Conservation (phyloP, 2,329 filamentous ascomycete genomes). For the Tolypocladium paradoxum region DNA sequence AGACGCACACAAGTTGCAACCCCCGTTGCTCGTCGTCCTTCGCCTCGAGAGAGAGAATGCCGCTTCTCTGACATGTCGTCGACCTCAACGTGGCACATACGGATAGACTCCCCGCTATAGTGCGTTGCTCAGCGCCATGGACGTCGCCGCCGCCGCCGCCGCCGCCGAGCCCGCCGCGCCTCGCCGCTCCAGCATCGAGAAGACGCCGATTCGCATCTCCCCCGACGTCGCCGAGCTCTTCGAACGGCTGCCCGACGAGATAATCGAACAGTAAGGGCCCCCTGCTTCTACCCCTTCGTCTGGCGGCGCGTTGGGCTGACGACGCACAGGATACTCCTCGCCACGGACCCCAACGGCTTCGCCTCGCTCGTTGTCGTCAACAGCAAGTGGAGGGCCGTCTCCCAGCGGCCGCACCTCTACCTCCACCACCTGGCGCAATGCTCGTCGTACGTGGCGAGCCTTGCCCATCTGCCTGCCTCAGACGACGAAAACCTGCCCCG, state of each 20-base stretch:
- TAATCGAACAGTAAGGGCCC: constrained; percentile 54
- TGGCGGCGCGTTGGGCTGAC: neutral
- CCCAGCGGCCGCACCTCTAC: constrained; percentile 54
- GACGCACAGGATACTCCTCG: constrained; percentile 43
- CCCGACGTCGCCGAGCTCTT: constrained; percentile 28
- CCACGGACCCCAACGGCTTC: constrained; percentile 51
- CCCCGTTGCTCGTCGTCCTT: neutral
- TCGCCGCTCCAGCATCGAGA: constrained; percentile 24
- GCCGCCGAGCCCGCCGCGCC: constrained; percentile 13
- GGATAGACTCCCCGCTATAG: neutral
- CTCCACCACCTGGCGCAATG: constrained; percentile 50
- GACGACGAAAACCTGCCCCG: constrained; percentile 41
- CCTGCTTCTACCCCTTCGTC: neutral
- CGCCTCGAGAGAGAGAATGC: neutral
- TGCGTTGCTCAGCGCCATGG: constrained; percentile 16
- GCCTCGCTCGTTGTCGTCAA: constrained; percentile 57
- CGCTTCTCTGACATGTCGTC: neutral
- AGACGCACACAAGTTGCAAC: neutral
- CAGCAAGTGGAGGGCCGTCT: constrained; percentile 52
- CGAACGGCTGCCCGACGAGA: constrained; percentile 53
- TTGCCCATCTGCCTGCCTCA: constrained; percentile 26
- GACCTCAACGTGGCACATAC: neutral
- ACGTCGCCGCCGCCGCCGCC: constrained; percentile 17
- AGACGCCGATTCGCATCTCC: constrained; percentile 14
- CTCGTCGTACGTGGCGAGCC: constrained; percentile 44